phyloP scores from a whole-genome alignment of 768 basidiomycete genomes.

The Collybia sp. region DNA sequence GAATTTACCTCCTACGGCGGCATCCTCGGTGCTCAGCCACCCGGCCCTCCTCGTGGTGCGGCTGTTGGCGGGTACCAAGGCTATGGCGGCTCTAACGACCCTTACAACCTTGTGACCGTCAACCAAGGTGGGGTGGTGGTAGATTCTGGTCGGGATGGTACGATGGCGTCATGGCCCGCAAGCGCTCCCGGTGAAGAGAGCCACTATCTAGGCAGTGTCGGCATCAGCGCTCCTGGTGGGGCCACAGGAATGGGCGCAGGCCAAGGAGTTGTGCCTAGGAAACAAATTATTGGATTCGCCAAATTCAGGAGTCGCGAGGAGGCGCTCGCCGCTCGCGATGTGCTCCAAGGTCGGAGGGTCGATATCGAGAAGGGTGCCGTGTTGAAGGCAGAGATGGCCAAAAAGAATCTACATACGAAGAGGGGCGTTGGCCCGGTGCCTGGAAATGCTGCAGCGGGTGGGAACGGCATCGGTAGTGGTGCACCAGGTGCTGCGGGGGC shows the following conservation, averaged over 20 bases:
- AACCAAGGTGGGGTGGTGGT: conserved; percentile 84
- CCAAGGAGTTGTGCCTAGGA: conserved; percentile 43
- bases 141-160: conserved; percentile 70
- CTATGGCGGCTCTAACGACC: conserved; percentile 62
- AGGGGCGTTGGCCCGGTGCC: conserved; percentile 73
- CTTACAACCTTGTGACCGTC: conserved; percentile 79
- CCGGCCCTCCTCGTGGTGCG: conserved; percentile 12
- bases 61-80: conserved; percentile 20
- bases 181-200: conserved; percentile 28
- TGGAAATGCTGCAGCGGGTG: conserved; percentile 14
- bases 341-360: conserved; percentile 83
- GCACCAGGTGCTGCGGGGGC: conserved; percentile 9
- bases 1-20: conserved; percentile 74
- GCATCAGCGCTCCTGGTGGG: conserved; percentile 14
- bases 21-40: conserved; percentile 18
- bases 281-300: conserved; percentile 98
- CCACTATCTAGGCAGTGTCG: conserved; percentile 21
- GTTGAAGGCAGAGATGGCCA: conserved; percentile 98
- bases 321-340: conserved; percentile 83
- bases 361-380: conserved; percentile 92
- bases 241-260: conserved; percentile 34
- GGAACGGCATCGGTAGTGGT: conserved; percentile 18
- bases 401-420: conserved; percentile 98
- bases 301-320: conserved; percentile 88
- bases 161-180: conserved; percentile 65